phyloP scores from a whole-genome alignment of 139 green algal genomes.

The Tetradesmus obliquus region DNA sequence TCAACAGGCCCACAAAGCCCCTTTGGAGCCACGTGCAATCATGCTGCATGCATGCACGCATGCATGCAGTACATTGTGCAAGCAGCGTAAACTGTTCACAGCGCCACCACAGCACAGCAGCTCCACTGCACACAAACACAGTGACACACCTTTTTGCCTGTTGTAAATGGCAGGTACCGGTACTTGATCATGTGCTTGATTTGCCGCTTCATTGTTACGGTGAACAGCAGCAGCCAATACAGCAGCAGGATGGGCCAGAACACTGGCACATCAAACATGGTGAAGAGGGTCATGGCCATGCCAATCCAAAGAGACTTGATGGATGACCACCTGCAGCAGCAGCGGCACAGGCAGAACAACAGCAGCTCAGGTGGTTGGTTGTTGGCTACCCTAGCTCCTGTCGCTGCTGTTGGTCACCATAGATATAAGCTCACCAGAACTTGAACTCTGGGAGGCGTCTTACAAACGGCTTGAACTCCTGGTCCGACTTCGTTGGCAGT shows the following conservation, averaged over 20 bases:
- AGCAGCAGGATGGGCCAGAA: conserved; percentile 99
- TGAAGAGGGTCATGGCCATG: conserved; percentile 94
- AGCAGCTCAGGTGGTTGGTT: not conserved
- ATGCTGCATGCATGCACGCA: not conserved
- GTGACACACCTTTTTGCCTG: conserved; percentile 40
- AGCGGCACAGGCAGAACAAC: not conserved
- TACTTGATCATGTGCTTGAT: conserved; percentile 99
- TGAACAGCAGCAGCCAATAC: conserved; percentile 97
- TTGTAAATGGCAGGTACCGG: conserved; percentile 86
- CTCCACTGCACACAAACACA: not conserved
- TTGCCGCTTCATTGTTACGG: conserved; percentile 98
- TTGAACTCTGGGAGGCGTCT: conserved; percentile 99
- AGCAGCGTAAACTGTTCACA: not conserved
- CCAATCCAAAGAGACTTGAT: conserved; percentile 88
- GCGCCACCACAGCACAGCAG: not conserved
- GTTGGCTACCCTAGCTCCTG: not conserved
- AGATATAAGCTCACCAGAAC: conserved; percentile 89
- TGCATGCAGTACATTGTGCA: not conserved
- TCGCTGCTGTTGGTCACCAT: not conserved
- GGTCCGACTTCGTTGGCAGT: conserved; percentile 90
- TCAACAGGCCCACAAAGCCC: not conserved
- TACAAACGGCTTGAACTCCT: conserved; percentile 99
- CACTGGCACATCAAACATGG: conserved; percentile 97
- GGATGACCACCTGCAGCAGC: conserved; percentile 78
- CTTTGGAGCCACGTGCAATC: not conserved